Base-by-base conservation (phyloP, 345 rosid genomes). In the Psidium guajava region DNA sequence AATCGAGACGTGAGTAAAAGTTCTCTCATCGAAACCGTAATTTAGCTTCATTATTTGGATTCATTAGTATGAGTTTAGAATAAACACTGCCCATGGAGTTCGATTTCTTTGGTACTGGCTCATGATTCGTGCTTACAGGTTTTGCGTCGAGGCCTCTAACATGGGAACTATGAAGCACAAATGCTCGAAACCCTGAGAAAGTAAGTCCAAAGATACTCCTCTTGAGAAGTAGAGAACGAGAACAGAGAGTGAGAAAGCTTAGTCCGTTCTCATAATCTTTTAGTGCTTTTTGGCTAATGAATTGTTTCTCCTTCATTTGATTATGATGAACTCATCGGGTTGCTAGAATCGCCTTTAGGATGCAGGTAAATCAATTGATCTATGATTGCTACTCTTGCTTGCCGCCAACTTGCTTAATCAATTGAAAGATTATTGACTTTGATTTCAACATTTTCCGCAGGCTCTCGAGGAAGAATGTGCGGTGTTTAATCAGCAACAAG, bases 121-220 rank as follows among this genome's bases (percentile, higher is more conserved):
- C 47, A 28, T 22, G 8, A 54, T 51, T 15, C 11, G 77, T 81
- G 20, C n/a, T 27, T 85, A 10, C 86, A 86, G 89, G 44, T 36
- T 55, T 77, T 90, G 53, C 52, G 44, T 85, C 83, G 25, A 54
- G 59, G 73, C 59, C 88, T 90, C 32, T 54, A 80, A 86, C 86
- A 52, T 21, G 54, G 82, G 75, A 90, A 82, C 85, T 18, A 20
- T 36, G 91, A 89, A 87, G 90, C 83, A 20, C 81, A 83, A 85
- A 82, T 89, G 81, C 73, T 87, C 47, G 90, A 90, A 5, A 82
- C 51, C 81, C 27, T 90, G 5, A 85, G 36, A 52, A 86, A 81
- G 90, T 90, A 24, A 57, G 84, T 52, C 51, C 54, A 27, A 36
- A 11, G 64, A 55, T 22, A 55, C 59, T 55, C 59, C 59, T 55